Conservation (phyloP, 257 asterid genomes). For the Przewalskia tangutica region DNA sequence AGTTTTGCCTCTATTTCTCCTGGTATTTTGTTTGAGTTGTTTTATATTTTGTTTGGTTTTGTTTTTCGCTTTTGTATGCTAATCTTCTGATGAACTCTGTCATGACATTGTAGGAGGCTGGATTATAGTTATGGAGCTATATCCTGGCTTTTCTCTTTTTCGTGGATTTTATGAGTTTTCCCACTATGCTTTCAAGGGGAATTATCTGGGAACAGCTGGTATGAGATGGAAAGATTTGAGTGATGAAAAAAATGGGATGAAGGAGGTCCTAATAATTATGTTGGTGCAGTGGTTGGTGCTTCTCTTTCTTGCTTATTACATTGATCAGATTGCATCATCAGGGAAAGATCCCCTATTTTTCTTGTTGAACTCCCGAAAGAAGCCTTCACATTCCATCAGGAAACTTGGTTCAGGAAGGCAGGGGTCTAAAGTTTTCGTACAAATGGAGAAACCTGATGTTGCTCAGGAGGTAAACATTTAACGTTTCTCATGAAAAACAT, state of each 20-base stretch:
- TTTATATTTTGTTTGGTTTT: not conserved
- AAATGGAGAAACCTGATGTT: conserved; percentile 73
- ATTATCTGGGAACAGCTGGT: conserved; percentile 76
- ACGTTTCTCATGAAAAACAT: not conserved
- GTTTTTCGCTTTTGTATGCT: not conserved
- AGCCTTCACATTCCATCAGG: conserved; percentile 43
- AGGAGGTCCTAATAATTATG: conserved; percentile 54
- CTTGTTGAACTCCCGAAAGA: conserved; percentile 35
- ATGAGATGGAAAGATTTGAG: conserved; percentile 83
- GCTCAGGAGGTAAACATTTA: conserved; percentile 60
- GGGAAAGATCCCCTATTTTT: conserved; percentile 62
- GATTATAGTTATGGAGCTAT: conserved; percentile 74
- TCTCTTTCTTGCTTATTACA: conserved; percentile 58
- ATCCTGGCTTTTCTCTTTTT: conserved; percentile 85
- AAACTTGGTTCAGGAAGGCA: conserved; percentile 58
- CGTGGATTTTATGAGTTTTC: conserved; percentile 85
- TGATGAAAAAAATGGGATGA: conserved; percentile 62
- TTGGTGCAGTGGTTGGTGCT: conserved; percentile 74
- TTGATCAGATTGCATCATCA: conserved; percentile 62
- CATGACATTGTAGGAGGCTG: conserved; percentile 56
- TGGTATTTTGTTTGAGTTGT: not conserved
- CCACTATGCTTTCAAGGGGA: conserved; percentile 58
- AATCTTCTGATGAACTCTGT: not conserved
- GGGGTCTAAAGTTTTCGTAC: conserved; percentile 62
- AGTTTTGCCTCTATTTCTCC: not conserved